Evolutionary conservation across 495 filamentous ascomycete species (phyloP), one percentile per base, ranked within the genome.

Genomic region (Cercophora sp.): DNA sequence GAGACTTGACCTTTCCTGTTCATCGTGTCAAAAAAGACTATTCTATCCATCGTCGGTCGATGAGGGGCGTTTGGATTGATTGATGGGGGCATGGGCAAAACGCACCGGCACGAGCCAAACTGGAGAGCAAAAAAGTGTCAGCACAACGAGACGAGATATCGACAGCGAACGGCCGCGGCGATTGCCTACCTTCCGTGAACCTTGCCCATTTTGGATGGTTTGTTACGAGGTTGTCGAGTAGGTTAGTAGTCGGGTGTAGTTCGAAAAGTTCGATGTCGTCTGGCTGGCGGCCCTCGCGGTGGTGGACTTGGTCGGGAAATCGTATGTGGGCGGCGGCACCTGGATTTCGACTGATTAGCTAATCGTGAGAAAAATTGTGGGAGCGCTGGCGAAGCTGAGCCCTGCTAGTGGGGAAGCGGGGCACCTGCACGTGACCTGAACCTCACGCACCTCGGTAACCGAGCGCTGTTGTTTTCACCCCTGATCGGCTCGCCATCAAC

Each of bases 1-100:
- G 72, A 61, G 72, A 75, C 71, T 74, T 73, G 70, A 75, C 72
- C 67, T 70, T 74, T 59, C 70, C 69, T 71, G 53, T 16, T 18
- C 34, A 44, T 32, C 32, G 8, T 46, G 2, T 48, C 52, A n/a
- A n/a, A n/a, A n/a, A n/a, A n/a, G n/a, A n/a, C n/a, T n/a, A n/a
- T n/a, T n/a, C n/a, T n/a, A n/a, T n/a, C n/a, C 8, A 35, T 10
- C 13, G 26, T 27, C n/a, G 43, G n/a, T n/a, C n/a, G n/a, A n/a
- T n/a, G n/a, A n/a, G n/a, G n/a, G n/a, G n/a, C n/a, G n/a, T n/a
- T n/a, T n/a, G n/a, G n/a, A n/a, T n/a, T n/a, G n/a, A n/a, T n/a
- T n/a, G n/a, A n/a, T n/a, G n/a, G n/a, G n/a, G n/a, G n/a, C n/a
- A n/a, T n/a, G n/a, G n/a, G n/a, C n/a, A n/a, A n/a, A 44, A 65